Percentiles rank a stretch among this genome's conserved stretches.
These are phyloP conservation scores for Gentiana macrophylla DNA, from an alignment of 257 asterid genomes.

Conservation along the genomic window DNA sequence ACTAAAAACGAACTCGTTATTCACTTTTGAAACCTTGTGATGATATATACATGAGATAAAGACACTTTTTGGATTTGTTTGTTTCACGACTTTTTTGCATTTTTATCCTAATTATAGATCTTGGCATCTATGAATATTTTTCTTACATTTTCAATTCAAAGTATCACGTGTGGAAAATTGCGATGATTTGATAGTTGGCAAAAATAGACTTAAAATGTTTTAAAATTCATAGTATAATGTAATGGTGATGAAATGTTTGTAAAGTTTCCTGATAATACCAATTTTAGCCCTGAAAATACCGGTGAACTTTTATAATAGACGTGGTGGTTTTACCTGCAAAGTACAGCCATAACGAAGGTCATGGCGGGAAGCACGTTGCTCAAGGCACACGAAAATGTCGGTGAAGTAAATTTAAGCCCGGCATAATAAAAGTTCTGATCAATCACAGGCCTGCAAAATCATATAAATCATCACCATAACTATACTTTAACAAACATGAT, in stretches of 20 bases:
- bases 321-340: slow-evolving; percentile 39
- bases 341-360: slow-evolving; percentile 77
- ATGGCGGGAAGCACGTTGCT: slow-evolving; percentile 92
- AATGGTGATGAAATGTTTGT: too few species aligned
- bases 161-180: too few species aligned
- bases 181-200: too few species aligned
- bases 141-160: too few species aligned
- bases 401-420: slow-evolving; percentile 72
- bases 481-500: too few species aligned
- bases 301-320: not conserved
- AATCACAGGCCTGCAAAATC: slow-evolving; percentile 63
- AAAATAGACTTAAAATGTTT: too few species aligned
- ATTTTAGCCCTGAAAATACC: too few species aligned
- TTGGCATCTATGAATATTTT: too few species aligned
- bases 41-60: not conserved
- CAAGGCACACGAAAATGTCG: slow-evolving; percentile 84
- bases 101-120: too few species aligned
- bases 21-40: not conserved
- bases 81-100: too few species aligned
- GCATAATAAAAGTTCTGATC: slow-evolving; percentile 89
- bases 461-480: not conserved
- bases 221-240: too few species aligned
- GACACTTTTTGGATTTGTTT: not conserved
- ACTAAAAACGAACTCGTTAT: not conserved
- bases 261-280: too few species aligned